phyloP scores from a whole-genome alignment of 345 rosid genomes.

The Dovyalis caffra region DNA sequence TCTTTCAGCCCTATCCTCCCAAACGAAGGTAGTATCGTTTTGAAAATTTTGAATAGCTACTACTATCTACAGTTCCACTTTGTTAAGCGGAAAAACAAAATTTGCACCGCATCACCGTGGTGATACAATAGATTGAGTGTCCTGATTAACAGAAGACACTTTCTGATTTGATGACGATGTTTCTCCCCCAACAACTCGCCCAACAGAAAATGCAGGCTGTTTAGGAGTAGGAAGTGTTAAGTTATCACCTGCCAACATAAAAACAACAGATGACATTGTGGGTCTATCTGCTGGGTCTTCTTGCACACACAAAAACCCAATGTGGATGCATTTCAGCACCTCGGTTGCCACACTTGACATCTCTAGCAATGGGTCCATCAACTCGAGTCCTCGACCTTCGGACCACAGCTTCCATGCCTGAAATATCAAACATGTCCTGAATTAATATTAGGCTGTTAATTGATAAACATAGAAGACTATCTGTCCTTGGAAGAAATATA shows the following conservation, averaged over 20 bases:
- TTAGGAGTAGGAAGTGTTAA: not conserved
- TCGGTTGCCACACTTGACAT: not conserved
- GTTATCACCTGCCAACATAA: slow-evolving; percentile 22
- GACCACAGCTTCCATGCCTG: slow-evolving; percentile 22
- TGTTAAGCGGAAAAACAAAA: no score
- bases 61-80: no score
- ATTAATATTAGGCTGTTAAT: not conserved
- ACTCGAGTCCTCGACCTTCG: not conserved
- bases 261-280: slow-evolving; percentile 2
- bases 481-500: not conserved
- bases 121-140: slow-evolving; percentile 4
- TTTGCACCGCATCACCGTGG: not conserved
- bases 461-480: no score
- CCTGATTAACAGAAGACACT: not conserved
- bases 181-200: not conserved
- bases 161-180: not conserved
- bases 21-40: no score
- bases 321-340: slow-evolving; percentile 10
- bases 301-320: not conserved
- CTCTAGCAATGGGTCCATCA: not conserved
- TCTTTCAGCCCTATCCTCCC: no score
- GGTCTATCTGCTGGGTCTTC: slow-evolving; percentile 6
- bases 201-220: slow-evolving; percentile 1
- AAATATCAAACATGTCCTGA: not conserved
- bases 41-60: no score